Percentiles rank a stretch among this genome's conserved stretches.
Conservation (phyloP, 441 rosid species). For the Erysimum cheiri region DNA sequence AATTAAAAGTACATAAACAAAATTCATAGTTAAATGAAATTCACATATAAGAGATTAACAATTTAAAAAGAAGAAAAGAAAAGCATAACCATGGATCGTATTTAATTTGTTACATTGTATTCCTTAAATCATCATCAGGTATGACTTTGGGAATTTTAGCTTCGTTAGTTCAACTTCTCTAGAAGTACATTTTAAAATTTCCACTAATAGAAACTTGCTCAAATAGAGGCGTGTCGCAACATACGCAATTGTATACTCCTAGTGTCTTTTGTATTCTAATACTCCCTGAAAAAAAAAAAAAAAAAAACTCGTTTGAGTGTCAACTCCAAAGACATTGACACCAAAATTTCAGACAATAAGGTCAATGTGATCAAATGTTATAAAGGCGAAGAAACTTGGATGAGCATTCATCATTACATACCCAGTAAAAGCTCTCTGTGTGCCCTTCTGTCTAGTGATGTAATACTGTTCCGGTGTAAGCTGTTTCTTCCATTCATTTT, state of each 20-base stretch:
- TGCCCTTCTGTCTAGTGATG: conserved; percentile 65
- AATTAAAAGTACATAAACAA: too few species aligned
- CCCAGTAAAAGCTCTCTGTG: conserved; percentile 94
- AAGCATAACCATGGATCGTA: too few species aligned
- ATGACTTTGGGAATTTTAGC: background rate
- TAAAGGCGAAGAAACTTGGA: background rate
- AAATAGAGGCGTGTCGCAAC: conserved; percentile 78
- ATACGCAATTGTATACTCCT: conserved; percentile 81
- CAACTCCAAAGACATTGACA: background rate
- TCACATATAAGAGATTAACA: too few species aligned
- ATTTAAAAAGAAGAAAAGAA: too few species aligned
- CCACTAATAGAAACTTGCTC: conserved; percentile 55
- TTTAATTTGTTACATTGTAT: too few species aligned
- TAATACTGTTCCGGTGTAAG: conserved; percentile 75
- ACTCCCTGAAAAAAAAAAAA: conserved; percentile 42
- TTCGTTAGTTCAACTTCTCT: background rate
- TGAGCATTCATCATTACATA: conserved; percentile 37
- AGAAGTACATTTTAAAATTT: background rate
- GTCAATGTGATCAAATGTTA: background rate
- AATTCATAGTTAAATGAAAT: too few species aligned
- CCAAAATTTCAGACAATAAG: background rate
- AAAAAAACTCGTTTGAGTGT: background rate
- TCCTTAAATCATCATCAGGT: conserved; percentile 20
- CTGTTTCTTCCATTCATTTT: conserved; percentile 75
- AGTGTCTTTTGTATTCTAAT: conserved; percentile 81